Base-by-base conservation (phyloP, 495 filamentous ascomycete species). In the Neurospora sp. region DNA sequence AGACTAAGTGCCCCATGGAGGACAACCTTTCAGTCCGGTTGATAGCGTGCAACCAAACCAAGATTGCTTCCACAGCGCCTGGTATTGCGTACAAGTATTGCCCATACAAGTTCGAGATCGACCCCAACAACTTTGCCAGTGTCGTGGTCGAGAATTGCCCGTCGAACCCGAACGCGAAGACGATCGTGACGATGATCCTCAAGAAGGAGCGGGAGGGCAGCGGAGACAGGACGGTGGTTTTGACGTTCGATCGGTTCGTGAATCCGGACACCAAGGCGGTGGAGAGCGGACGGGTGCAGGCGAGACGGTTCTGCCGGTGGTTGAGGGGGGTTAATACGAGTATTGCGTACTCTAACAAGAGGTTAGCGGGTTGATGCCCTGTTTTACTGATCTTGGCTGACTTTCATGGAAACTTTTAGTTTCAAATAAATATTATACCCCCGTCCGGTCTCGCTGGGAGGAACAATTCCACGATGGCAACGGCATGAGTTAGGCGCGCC, bases 291-390 rank as follows among this genome's bases (percentile, higher is more conserved):
- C 73, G 73, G 69, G 72, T 83, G 18, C 83, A 84, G 23, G 75
- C 74, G 7, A 73, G 80, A n/a, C 69, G 75, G 9, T 82, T 86
- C 18, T 80, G 78, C 23, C 73, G 74, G 37, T 80, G 83, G 77
- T 40, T 82, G 69, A 71, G 70, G 48, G 18, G 5, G 0, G 76
- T 80, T 69, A 83, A 82, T 31, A 70, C 72, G 11, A 69, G 54
- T 1, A 75, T 83, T 14, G 66, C 70, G 7, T 81, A 70, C 39
- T 27, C 41, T 4, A 70, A 70, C 20, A 35, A 70, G 62, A 42
- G 31, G 66, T 73, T 16, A 11, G 54, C 35, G 12, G 23, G 35
- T 8, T 35, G 27, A 16, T 16, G 8, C 31, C 6, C 5, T 35
- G 12, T 18, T 14, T 18, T 31, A 35, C 12, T 66, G 14, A 18